phyloP scores from a whole-genome alignment of 495 filamentous ascomycete genomes.

The Lasiosphaeriaceae sp. region DNA sequence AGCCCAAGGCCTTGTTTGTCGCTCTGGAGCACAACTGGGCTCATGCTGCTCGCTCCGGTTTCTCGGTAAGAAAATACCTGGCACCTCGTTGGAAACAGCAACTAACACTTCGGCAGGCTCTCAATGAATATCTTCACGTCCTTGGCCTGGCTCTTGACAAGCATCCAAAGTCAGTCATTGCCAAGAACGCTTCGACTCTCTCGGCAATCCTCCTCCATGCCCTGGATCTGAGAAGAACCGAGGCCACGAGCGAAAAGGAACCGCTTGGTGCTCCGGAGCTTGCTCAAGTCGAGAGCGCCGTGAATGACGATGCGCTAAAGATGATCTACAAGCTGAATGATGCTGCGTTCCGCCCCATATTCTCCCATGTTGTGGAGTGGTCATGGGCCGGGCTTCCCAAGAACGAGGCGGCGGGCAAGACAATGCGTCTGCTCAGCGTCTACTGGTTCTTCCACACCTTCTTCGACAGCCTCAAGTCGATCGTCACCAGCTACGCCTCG shows the following conservation, averaged over 20 bases:
- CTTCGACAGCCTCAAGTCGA: slow-evolving; percentile 82
- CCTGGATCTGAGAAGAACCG: slow-evolving; percentile 66
- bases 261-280: slow-evolving; percentile 14
- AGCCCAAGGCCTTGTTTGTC: slow-evolving; percentile 60
- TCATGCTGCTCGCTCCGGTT: slow-evolving; percentile 55
- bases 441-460: slow-evolving; percentile 77
- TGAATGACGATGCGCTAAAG: slow-evolving; percentile 68
- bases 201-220: slow-evolving; percentile 64
- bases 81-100: slow-evolving; percentile 15
- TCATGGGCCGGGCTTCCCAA: slow-evolving; percentile 53
- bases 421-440: slow-evolving; percentile 59
- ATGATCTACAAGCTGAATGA: slow-evolving; percentile 98
- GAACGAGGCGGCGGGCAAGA: slow-evolving; percentile 51
- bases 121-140: slow-evolving; percentile 61
- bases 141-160: slow-evolving; percentile 66
- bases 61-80: slow-evolving; percentile 44
- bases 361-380: slow-evolving; percentile 79
- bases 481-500: slow-evolving; percentile 84
- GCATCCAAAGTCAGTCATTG: slow-evolving; percentile 68
- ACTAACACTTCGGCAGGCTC: slow-evolving; percentile 43
- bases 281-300: slow-evolving; percentile 53
- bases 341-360: slow-evolving; percentile 90
- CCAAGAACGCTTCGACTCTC: slow-evolving; percentile 64
- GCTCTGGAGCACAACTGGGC: slow-evolving; percentile 68
- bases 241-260: slow-evolving; percentile 24